A percentile compares a stretch with the other conserved stretches of the same genome.
phyloP scores from a whole-genome alignment of 768 basidiomycete genomes.

The Boletellus sp. region DNA sequence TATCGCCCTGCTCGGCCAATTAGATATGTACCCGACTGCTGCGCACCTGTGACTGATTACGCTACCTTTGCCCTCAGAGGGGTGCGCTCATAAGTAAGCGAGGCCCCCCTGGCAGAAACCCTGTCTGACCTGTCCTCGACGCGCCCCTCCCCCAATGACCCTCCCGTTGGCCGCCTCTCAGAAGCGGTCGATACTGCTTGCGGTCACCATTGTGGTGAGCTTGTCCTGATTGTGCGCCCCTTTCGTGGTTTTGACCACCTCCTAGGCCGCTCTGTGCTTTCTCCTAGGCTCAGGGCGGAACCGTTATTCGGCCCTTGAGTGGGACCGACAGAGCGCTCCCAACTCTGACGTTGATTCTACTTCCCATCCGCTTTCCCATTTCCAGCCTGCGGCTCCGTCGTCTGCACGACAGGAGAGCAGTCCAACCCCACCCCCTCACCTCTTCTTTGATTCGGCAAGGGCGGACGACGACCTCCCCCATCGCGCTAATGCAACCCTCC shows the following conservation, averaged over 20 bases:
- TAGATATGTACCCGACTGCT: not conserved
- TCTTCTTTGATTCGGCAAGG: slow-evolving; percentile 1
- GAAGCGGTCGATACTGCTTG: slow-evolving; percentile 28
- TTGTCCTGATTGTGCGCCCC: no score
- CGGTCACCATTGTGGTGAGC: slow-evolving; percentile 26
- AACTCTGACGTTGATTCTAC: not conserved
- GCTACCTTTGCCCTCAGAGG: no score
- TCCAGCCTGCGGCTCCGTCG: not conserved
- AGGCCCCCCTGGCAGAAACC: no score
- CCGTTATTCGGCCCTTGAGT: not conserved
- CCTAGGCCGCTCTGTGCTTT: slow-evolving; percentile 21
- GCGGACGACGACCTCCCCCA: not conserved
- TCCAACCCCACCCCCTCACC: slow-evolving; percentile 2
- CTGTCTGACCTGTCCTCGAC: not conserved
- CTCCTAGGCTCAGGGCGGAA: slow-evolving; percentile 15
- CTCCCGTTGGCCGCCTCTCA: slow-evolving; percentile 27
- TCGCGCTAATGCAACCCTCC: slow-evolving; percentile 56
- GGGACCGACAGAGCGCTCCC: not conserved
- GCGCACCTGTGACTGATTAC: not conserved
- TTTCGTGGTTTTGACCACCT: not conserved
- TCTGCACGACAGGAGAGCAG: not conserved
- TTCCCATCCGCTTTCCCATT: not conserved
- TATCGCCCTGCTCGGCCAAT: not conserved
- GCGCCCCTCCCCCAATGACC: slow-evolving; percentile 11
- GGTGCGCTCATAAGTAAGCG: not conserved